phyloP scores from a whole-genome alignment of 1,284 basidiomycete genomes.

The Irpex sp. region DNA sequence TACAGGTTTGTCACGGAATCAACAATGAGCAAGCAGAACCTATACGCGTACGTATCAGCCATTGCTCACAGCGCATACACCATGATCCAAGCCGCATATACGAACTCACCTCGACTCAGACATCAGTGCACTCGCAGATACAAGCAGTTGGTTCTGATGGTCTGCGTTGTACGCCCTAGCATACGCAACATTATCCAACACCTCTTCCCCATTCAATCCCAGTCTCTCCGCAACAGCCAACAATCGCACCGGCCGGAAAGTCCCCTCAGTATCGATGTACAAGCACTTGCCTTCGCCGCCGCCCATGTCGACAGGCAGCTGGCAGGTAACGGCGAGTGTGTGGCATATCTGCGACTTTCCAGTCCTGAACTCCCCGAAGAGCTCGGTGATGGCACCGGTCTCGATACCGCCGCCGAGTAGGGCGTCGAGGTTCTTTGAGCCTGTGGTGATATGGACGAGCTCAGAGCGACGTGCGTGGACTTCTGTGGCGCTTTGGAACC shows the following conservation, averaged over 20 bases:
- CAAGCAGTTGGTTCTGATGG: conserved; percentile 90
- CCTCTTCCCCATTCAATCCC: conserved; percentile 96
- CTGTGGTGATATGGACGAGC: conserved; percentile 95
- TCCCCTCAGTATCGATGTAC: conserved; percentile 99
- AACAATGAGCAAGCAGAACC: conserved; percentile 95
- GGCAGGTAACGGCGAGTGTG: conserved; percentile 97
- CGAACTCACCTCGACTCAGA: conserved; percentile 82
- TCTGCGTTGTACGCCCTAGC: conserved; percentile 99
- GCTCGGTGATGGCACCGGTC: conserved; percentile 97
- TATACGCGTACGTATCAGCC: too few relatives aligned
- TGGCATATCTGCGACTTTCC: conserved; percentile 99
- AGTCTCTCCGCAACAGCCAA: conserved; percentile 94
- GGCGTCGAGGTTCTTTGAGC: conserved; percentile 94
- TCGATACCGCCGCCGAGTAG: conserved; percentile 97
- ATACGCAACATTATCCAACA: conserved; percentile 98
- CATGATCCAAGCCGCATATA: conserved; percentile 15
- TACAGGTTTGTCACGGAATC: conserved; percentile 97
- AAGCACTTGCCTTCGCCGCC: conserved; percentile 99
- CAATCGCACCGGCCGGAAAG: conserved; percentile 95
- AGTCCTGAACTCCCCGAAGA: conserved; percentile 98
- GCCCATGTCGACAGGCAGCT: conserved; percentile 96
- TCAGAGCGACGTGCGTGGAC: conserved; percentile 95
- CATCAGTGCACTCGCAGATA: conserved; percentile 95
- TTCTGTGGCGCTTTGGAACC: conserved; percentile 98
- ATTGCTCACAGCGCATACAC: not conserved